A percentile compares a stretch with the other conserved stretches of the same genome.
phyloP scores from a whole-genome alignment of 1,139 yeast species.

The Yamadazyma taylorii region DNA sequence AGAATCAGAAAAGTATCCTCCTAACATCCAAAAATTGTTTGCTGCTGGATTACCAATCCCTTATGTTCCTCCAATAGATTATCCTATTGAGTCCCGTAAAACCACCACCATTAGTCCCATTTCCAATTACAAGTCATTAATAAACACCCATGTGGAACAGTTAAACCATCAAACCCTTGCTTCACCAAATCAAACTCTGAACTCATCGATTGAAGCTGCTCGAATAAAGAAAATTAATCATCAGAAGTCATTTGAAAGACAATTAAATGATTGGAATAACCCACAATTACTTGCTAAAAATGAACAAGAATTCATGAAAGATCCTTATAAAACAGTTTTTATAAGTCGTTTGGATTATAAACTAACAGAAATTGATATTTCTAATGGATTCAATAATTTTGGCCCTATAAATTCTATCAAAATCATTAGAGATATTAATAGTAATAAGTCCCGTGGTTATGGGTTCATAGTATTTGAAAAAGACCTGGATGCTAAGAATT shows the following conservation, averaged over 20 bases:
- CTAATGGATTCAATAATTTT: conserved; percentile 57
- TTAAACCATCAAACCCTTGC: no score
- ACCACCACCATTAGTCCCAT: conserved; percentile 56
- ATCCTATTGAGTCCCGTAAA: conserved; percentile 49
- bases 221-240: conserved; percentile 24
- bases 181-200: no score
- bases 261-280: conserved; percentile 44
- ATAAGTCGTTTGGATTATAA: conserved; percentile 68
- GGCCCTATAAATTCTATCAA: conserved; percentile 73
- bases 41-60: conserved; percentile 69
- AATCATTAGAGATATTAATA: conserved; percentile 56
- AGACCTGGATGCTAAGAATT: conserved; percentile 56
- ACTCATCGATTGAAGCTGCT: conserved; percentile 10
- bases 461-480: conserved; percentile 76
- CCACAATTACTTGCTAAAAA: conserved; percentile 49
- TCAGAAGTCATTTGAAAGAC: conserved; percentile 30
- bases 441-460: conserved; percentile 71
- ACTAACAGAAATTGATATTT: conserved; percentile 69
- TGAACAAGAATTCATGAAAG: conserved; percentile 62
- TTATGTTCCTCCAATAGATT: conserved; percentile 54
- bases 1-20: conserved; percentile 53
- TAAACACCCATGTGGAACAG: conserved; percentile 30
- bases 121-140: conserved; percentile 30
- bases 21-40: conserved; percentile 63
- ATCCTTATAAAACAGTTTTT: conserved; percentile 79